A percentile compares a stretch with the other conserved stretches of the same genome.
These are phyloP conservation scores for Arthrobotrys sinensis DNA, from an alignment of 2,329 filamentous ascomycete genomes.

Conservation along the genomic window DNA sequence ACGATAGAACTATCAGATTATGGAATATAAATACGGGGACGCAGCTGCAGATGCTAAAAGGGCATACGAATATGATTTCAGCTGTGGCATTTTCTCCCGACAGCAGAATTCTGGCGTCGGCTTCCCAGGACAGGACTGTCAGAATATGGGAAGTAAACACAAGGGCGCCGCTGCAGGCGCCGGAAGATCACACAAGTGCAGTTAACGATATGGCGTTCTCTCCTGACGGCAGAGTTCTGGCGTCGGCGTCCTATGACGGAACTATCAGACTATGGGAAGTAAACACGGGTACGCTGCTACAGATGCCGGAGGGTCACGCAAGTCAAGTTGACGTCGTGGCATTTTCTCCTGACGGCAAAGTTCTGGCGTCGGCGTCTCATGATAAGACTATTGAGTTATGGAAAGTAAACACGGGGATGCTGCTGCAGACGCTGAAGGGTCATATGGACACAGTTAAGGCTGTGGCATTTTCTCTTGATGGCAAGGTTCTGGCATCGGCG, in stretches of 20 bases:
- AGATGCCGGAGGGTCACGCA: background rate
- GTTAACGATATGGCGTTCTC: background rate
- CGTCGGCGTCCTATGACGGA: background rate
- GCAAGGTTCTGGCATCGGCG: background rate
- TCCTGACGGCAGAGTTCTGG: background rate
- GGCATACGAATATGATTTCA: background rate
- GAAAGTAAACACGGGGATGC: background rate
- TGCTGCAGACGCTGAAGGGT: background rate
- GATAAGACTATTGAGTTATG: background rate
- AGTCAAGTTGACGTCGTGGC: background rate
- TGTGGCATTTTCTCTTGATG: background rate
- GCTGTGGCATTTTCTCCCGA: background rate
- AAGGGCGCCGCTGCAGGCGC: background rate
- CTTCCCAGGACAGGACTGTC: background rate
- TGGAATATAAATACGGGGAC: background rate
- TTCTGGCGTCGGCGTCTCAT: background rate
- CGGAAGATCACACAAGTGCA: background rate
- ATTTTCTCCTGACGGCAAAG: background rate
- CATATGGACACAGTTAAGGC: background rate
- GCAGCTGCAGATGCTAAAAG: background rate
- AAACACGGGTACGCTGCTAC: background rate
- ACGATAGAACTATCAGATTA: background rate
- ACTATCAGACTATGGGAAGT: background rate
- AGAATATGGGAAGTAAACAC: background rate
- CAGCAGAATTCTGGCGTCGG: background rate